A percentile compares a stretch with the other conserved stretches of the same genome.
Conservation (phyloP, 495 filamentous ascomycete species). For the Xanthoparmelia taractica region DNA sequence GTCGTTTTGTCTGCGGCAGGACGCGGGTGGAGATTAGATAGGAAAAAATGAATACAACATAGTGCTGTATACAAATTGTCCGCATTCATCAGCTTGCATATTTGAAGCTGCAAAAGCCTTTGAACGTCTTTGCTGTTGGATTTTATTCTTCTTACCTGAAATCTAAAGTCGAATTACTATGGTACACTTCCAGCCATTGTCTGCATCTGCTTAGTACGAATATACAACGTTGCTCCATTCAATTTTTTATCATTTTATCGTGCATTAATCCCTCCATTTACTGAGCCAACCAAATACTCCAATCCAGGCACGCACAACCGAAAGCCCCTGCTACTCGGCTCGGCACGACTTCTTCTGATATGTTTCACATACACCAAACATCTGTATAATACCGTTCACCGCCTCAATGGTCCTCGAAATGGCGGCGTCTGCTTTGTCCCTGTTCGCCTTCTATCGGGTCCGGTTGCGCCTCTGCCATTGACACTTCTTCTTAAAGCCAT, state of each 20-base stretch:
- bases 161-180: too few species aligned
- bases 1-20: too few species aligned
- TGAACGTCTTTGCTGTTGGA: too few species aligned
- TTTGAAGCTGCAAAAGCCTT: too few species aligned
- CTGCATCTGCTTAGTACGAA: too few species aligned
- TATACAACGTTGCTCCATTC: background rate
- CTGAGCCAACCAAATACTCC: conserved; percentile 12
- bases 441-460: conserved; percentile 16
- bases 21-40: too few species aligned
- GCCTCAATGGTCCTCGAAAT: conserved; percentile 7
- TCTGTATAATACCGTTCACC: background rate
- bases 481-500: background rate
- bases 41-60: too few species aligned
- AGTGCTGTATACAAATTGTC: too few species aligned
- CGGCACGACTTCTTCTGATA: background rate
- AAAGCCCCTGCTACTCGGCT: background rate
- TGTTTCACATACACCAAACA: background rate
- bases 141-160: too few species aligned
- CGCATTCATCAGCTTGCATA: too few species aligned
- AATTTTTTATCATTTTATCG: background rate
- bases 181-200: background rate
- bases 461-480: conserved; percentile 14
- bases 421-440: conserved; percentile 3
- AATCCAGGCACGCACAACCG: conserved; percentile 12
- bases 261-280: background rate